phyloP scores from a whole-genome alignment of 2,329 filamentous ascomycete species.

The Venturia oleaginea region DNA sequence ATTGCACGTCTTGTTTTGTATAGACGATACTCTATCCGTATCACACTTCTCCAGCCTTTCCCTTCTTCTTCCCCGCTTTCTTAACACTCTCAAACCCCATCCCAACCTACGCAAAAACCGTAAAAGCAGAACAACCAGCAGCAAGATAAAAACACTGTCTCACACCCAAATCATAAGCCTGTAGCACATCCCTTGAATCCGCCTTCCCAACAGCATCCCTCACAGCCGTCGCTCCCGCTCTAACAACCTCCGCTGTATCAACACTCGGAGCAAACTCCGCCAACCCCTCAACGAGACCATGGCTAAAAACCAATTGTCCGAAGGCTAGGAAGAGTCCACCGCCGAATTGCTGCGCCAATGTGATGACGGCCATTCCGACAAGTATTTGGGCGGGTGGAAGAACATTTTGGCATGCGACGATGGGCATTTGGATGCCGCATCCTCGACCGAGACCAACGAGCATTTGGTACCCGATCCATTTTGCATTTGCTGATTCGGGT shows the following conservation, averaged over 20 bases:
- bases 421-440: constrained; percentile 39
- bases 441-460: constrained; percentile 41
- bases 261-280: constrained; percentile 31
- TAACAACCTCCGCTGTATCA: constrained; percentile 28
- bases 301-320: constrained; percentile 58
- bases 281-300: constrained; percentile 49
- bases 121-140: background rate
- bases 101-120: background rate
- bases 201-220: constrained; percentile 13
- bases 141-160: constrained; percentile 14
- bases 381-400: constrained; percentile 21
- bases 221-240: constrained; percentile 23
- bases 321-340: constrained; percentile 57
- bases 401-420: constrained; percentile 39
- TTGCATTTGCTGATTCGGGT: constrained; percentile 29
- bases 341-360: constrained; percentile 48
- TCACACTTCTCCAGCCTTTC: background rate
- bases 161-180: constrained; percentile 38
- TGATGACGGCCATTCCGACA: constrained; percentile 11
- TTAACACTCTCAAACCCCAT: constrained; percentile 9
- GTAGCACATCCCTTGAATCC: constrained; percentile 28
- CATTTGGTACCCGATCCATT: constrained; percentile 48
- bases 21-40: too few species aligned
- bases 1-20: too few species aligned
- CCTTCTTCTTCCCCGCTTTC: background rate